Percentiles rank a stretch among this genome's conserved stretches.
Evolutionary conservation across 805 yeast genomes (phyloP).

Genomic region (Candida xiaguanensis): DNA sequence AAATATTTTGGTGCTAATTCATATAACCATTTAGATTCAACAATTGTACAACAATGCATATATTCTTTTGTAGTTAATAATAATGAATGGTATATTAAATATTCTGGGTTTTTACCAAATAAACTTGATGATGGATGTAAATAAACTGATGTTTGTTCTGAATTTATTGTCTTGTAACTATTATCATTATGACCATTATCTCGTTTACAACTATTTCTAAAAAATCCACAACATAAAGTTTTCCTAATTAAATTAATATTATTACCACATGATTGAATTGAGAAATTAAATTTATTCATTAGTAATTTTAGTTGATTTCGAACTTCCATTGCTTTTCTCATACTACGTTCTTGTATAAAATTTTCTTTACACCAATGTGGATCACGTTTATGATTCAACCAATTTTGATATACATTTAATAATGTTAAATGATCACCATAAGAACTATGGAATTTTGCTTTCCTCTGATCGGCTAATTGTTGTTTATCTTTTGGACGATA

Average conservation of each 20-base stretch:
- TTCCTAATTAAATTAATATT: conserved; percentile 55
- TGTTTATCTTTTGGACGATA: conserved; percentile 78
- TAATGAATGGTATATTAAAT: conserved; percentile 77
- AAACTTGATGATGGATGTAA: conserved; percentile 86
- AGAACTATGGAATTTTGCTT: conserved; percentile 68
- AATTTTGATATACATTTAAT: conserved; percentile 71
- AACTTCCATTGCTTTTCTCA: conserved; percentile 77
- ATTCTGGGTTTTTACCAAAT: conserved; percentile 61
- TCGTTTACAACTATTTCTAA: conserved; percentile 62
- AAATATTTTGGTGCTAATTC: conserved; percentile 72
- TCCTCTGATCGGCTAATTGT: conserved; percentile 66
- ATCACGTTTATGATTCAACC: conserved; percentile 59
- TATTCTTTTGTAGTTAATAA: conserved; percentile 83
- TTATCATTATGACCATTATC: conserved; percentile 44
- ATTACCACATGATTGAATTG: conserved; percentile 49
- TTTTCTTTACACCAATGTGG: conserved; percentile 76
- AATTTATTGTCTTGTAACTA: conserved; percentile 43
- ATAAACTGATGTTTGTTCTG: conserved; percentile 68
- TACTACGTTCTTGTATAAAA: conserved; percentile 73
- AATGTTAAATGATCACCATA: conserved; percentile 84
- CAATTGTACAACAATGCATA: conserved; percentile 83
- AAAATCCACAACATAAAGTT: conserved; percentile 65
- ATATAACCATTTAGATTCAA: conserved; percentile 78
- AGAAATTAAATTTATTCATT: conserved; percentile 47
- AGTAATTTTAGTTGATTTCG: conserved; percentile 62